Base-by-base conservation (phyloP, 768 basidiomycete genomes). In the Cyathus striatus region DNA sequence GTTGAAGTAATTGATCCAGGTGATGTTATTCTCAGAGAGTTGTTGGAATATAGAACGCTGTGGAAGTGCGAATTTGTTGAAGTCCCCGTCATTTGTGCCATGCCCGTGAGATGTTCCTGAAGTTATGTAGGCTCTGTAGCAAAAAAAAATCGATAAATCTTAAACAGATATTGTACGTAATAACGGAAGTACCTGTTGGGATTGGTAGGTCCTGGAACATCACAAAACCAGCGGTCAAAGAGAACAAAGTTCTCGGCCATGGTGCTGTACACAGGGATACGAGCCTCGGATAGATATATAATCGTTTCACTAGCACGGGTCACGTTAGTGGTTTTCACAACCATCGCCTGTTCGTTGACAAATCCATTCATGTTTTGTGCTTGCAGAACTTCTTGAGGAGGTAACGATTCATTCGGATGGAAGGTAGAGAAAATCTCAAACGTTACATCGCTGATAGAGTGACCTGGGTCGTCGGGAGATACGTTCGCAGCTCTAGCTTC, bases 151-250 rank as follows among this genome's bases (percentile, higher is more conserved):
- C 7, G 9, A 30, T 9, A 30, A 30, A 30, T 7, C n/a, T 30
- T 7, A 30, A n/a, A 20, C n/a, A n/a, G n/a, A n/a, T n/a, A n/a
- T n/a, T n/a, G n/a, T n/a, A n/a, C n/a, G n/a, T n/a, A n/a, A n/a
- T n/a, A n/a, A n/a, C n/a, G n/a, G n/a, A n/a, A 27, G 6, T 32
- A 45, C 25, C 61, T 62, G 48, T 62, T 63, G 3, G 62, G 61
- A 42, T 61, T 53, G 13, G 61, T 64, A 18, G 60, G 59, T 9
- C 61, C 61, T 21, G 58, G 59, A 37, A 62, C 42, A 23, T 50
- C 52, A 17, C 56, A 49, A 47, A 64, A 64, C 60, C 60, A 62
- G 34, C 55, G 49, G 44, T 64, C 57, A 46, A 60, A 61, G n/a
- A 55, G 51, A 25, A 54, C 42, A 39, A 59, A 62, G 39, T 51